Conservation (phyloP, 2,329 filamentous ascomycete species). For the Diatrype stigma region DNA sequence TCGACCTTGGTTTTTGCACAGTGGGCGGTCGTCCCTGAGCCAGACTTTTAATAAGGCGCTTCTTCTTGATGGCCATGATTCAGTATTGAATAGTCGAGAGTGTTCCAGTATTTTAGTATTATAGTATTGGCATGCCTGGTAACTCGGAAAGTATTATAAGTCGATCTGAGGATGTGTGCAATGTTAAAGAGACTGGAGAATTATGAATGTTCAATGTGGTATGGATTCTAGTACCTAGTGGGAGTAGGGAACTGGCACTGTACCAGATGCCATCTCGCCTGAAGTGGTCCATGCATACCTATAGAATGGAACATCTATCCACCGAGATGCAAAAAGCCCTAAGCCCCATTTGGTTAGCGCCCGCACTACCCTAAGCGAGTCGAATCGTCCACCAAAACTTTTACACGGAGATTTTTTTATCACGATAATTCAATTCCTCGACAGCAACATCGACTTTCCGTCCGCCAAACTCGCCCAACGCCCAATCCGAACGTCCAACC, state of each 20-base stretch:
- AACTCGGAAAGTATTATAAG: too few relatives aligned
- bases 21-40: conserved; percentile 54
- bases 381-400: conserved; percentile 1
- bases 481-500: too few relatives aligned
- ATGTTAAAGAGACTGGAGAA: too few relatives aligned
- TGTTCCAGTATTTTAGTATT: too few relatives aligned
- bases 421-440: conserved; percentile 2
- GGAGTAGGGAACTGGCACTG: too few relatives aligned
- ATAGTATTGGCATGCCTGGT: too few relatives aligned
- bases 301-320: too few relatives aligned
- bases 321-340: too few relatives aligned
- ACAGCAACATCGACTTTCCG: background rate
- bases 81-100: background rate
- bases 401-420: background rate
- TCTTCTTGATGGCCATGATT: conserved; percentile 45
- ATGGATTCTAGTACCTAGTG: too few relatives aligned
- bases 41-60: conserved; percentile 41
- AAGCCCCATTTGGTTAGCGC: too few relatives aligned
- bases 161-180: too few relatives aligned
- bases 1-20: conserved; percentile 47
- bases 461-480: conserved; percentile 1
- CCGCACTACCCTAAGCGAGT: background rate
- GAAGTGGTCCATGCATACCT: background rate
- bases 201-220: too few relatives aligned
- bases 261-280: background rate